Evolutionary conservation across 2,329 filamentous ascomycete species (phyloP), one percentile per base, ranked within the genome.

Genomic region (Plectosphaerella sp.): DNA sequence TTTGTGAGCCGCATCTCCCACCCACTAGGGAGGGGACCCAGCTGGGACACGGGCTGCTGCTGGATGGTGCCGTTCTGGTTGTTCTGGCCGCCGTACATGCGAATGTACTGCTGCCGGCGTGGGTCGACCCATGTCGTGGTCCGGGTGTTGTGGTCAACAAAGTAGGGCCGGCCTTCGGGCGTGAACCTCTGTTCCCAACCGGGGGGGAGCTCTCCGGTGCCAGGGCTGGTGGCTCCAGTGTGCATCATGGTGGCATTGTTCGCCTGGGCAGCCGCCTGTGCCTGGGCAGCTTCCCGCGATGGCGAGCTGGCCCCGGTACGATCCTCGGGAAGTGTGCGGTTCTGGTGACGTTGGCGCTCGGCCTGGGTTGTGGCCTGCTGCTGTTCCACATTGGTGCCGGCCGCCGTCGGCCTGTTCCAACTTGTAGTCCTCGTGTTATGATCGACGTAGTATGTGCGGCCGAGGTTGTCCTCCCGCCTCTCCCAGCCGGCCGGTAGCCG

Each of bases 1-100:
- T 99, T 97, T 50, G 94, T 99, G 49, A 99, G 84, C 55, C 94
- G 90, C 94, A 99, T 99, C 78, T 99, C 94, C 94, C 94, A 99
- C 3, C 94, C 94, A 64, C 94, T 97, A 3, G 94, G 94, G 47
- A 99, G 73, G 24, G 94, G 94, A 4, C 94, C 94, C 45, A 99
- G 82, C 68, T 99, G 94, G 2, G 94, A 97, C 2, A 99, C 94
- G 1, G 94, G 93, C 72, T 99, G 94, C 67, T 97, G 93, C 70
- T 97, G 93, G 58, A 97, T 96, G 50, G 86, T 88, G 47, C 90
- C 92, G 61, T 87, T 91, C 60, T 85, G 83, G 56, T 87, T 89
- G 70, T 91, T 94, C 62, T 93, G 89, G 2, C 92, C 93, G 33
- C 83, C 83, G 66, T 99, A 99, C 89, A 97, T 97, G 54, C 94